Conservation (phyloP, 345 rosid species). For the Nasturtium officinale region DNA sequence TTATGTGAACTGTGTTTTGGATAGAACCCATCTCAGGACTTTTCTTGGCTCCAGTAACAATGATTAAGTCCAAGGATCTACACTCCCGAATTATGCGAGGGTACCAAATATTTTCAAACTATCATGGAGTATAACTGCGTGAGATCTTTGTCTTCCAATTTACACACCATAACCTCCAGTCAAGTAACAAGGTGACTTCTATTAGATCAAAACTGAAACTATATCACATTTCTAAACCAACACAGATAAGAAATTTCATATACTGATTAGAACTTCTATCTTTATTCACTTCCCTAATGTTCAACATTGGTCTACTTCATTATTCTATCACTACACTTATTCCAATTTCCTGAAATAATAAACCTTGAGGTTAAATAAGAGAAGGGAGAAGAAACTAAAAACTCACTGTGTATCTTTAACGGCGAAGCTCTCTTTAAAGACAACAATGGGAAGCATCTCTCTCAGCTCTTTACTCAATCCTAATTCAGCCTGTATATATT, state of each 20-base stretch:
- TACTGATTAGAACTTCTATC: background rate
- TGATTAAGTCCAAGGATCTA: background rate
- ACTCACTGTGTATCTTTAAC: slow-evolving; percentile 77
- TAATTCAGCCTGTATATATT: slow-evolving; percentile 55
- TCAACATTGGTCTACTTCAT: background rate
- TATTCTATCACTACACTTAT: background rate
- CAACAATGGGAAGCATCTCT: slow-evolving; percentile 86
- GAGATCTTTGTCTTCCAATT: too few relatives aligned
- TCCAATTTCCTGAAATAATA: background rate
- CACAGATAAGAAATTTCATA: background rate
- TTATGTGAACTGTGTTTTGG: too few relatives aligned
- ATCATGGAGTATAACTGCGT: too few relatives aligned
- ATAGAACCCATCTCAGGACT: too few relatives aligned
- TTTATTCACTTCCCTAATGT: background rate
- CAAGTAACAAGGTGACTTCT: slow-evolving; percentile 6
- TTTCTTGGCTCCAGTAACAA: background rate
- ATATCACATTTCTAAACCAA: background rate
- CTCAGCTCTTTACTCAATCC: slow-evolving; percentile 77
- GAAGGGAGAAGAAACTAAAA: background rate
- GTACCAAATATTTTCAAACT: too few relatives aligned
- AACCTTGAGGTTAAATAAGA: background rate
- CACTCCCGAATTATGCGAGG: background rate
- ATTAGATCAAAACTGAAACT: background rate
- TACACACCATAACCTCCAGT: background rate
- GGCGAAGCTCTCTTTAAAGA: slow-evolving; percentile 80